phyloP scores from a whole-genome alignment of 2,329 filamentous ascomycete genomes.

The Xylaria polymorpha region DNA sequence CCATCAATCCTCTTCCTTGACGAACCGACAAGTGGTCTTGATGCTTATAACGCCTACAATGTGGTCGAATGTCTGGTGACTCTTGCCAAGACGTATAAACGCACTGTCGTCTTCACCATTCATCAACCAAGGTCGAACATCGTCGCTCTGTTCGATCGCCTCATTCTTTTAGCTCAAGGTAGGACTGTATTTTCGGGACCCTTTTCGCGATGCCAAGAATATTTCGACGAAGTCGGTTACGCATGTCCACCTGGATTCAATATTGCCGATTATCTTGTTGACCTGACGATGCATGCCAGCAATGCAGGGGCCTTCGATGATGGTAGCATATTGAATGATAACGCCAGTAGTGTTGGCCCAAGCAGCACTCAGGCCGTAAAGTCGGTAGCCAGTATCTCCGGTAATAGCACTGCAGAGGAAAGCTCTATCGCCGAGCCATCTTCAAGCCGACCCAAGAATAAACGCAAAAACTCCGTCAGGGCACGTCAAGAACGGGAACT shows the following conservation, averaged over 20 bases:
- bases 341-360: constrained; percentile 73
- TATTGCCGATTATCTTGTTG: constrained; percentile 96
- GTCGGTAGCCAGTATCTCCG: constrained; percentile 86
- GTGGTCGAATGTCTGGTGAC: constrained; percentile 96
- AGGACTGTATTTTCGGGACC: constrained; percentile 93
- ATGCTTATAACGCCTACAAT: constrained; percentile 98
- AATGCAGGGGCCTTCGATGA: constrained; percentile 70
- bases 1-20: constrained; percentile 97
- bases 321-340: constrained; percentile 64
- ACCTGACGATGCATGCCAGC: constrained; percentile 95
- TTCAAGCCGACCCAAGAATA: constrained; percentile 72
- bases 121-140: constrained; percentile 99
- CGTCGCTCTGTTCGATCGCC: constrained; percentile 92
- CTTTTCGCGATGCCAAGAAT: constrained; percentile 86
- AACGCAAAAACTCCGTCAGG: constrained; percentile 83
- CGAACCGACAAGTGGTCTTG: constrained; percentile 94
- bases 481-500: constrained; percentile 89
- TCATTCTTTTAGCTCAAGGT: constrained; percentile 91
- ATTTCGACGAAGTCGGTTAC: constrained; percentile 93
- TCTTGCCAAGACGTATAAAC: constrained; percentile 93
- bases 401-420: constrained; percentile 77
- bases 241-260: constrained; percentile 96
- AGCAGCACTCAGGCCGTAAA: constrained; percentile 91
- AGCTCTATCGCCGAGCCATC: constrained; percentile 68
- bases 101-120: constrained; percentile 98